phyloP scores from a whole-genome alignment of 2,329 filamentous ascomycete genomes.

The Fusarium hainanense region DNA sequence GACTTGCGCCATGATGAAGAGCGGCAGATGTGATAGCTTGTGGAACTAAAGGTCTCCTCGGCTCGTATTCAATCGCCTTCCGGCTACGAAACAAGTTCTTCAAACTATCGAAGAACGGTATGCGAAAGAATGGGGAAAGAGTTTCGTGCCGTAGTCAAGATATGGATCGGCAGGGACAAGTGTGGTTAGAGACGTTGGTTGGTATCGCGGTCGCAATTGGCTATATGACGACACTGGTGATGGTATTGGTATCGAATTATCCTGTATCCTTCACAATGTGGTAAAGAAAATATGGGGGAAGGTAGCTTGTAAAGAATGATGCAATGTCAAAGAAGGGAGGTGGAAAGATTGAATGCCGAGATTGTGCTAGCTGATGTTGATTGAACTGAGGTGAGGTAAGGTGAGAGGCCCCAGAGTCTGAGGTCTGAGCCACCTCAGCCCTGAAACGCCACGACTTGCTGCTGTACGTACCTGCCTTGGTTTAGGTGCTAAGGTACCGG shows the following conservation, averaged over 20 bases:
- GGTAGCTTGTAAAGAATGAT: neutral
- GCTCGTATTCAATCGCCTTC: constrained; percentile 1
- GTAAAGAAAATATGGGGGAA: neutral
- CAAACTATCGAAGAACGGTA: neutral
- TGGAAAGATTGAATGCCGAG: constrained; percentile 8
- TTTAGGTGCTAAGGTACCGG: no score
- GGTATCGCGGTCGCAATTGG: constrained; percentile 27
- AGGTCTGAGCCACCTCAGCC: constrained; percentile 44
- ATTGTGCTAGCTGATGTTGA: constrained; percentile 31
- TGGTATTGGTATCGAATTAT: no score
- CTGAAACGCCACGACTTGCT: constrained; percentile 2
- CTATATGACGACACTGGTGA: neutral
- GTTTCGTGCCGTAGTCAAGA: constrained; percentile 3
- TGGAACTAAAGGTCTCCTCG: neutral
- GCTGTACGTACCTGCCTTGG: neutral
- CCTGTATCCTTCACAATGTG: neutral
- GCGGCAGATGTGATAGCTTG: neutral
- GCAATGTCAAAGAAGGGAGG: neutral
- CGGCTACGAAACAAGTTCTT: neutral
- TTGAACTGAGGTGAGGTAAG: constrained; percentile 1
- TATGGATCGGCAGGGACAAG: constrained; percentile 32
- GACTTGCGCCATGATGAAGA: constrained; percentile 76
- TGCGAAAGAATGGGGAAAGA: neutral
- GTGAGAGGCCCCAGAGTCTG: constrained; percentile 34
- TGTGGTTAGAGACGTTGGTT: neutral